Evolutionary conservation across 2,329 filamentous ascomycete species (phyloP).

Genomic region (Colletotrichum agaves): DNA sequence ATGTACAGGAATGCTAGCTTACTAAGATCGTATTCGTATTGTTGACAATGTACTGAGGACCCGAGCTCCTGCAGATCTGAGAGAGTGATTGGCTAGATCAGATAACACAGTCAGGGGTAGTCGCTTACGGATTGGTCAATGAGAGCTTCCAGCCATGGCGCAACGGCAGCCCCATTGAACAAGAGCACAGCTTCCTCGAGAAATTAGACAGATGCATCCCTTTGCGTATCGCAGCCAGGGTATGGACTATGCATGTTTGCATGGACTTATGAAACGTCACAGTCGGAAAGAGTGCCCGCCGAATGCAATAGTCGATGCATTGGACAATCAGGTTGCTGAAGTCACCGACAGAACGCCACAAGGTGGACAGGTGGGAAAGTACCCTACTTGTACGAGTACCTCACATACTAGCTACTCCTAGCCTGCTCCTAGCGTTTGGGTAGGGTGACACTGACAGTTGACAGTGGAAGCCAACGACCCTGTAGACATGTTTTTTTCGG

Average conservation of each 20-base stretch:
- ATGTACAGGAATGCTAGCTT: not conserved
- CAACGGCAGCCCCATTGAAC: conserved; percentile 6
- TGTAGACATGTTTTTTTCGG: not conserved
- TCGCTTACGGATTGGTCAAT: conserved; percentile 25
- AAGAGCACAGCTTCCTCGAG: conserved; percentile 4
- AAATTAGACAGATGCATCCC: not conserved
- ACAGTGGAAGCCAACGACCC: conserved; percentile 9
- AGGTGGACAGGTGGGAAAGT: not conserved
- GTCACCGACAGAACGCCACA: conserved; percentile 23
- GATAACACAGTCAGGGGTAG: conserved; percentile 4
- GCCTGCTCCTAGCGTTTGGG: not conserved
- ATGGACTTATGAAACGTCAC: conserved; percentile 7
- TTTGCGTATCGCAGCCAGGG: no score
- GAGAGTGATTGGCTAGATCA: conserved; percentile 10
- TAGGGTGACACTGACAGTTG: conserved; percentile 13
- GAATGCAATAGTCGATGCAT: not conserved
- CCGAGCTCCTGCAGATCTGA: not conserved
- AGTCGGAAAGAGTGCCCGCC: not conserved
- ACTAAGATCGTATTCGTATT: conserved; percentile 32
- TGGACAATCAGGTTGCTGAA: not conserved
- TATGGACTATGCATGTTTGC: not conserved
- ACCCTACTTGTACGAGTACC: conserved; percentile 9
- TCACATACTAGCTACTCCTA: not conserved
- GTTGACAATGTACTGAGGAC: not conserved
- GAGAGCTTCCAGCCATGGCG: not conserved